These are phyloP conservation scores for Crepidotus variabilis DNA, from an alignment of 768 basidiomycete species.

Conservation along the genomic window DNA sequence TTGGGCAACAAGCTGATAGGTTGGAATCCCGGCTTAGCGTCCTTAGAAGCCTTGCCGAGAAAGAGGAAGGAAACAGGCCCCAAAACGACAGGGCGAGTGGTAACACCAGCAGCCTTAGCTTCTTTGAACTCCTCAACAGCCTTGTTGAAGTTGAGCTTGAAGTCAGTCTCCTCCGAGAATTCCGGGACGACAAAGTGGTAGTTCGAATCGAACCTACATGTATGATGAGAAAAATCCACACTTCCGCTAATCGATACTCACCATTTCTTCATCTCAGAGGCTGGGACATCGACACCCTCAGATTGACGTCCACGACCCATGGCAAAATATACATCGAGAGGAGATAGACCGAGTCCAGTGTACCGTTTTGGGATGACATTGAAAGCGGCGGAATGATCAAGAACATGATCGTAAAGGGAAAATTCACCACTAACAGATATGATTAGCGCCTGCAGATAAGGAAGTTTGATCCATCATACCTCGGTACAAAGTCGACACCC, in stretches of 20 bases:
- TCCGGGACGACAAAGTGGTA: constrained; percentile 99
- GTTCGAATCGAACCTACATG: constrained; percentile 95
- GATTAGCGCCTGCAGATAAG: constrained; percentile 9
- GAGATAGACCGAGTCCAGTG: constrained; percentile 76
- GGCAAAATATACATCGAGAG: constrained; percentile 95
- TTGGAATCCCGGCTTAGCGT: constrained; percentile 78
- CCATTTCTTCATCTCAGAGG: constrained; percentile 99
- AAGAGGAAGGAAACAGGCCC: constrained; percentile 95
- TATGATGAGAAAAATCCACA: constrained; percentile 4
- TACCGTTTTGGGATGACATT: constrained; percentile 97
- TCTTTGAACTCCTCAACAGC: constrained; percentile 91
- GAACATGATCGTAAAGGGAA: constrained; percentile 96
- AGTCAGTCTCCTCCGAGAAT: constrained; percentile 84
- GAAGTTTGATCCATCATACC: constrained; percentile 46
- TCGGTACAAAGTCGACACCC: constrained; percentile 89
- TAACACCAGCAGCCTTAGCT: constrained; percentile 85
- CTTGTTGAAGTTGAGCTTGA: constrained; percentile 97
- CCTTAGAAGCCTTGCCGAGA: constrained; percentile 89
- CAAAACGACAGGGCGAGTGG: constrained; percentile 92
- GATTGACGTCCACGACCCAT: constrained; percentile 99
- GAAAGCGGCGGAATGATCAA: constrained; percentile 95
- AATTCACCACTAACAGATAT: constrained; percentile 80
- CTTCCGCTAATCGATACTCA: constrained; percentile 31
- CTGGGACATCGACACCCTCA: constrained; percentile 92
- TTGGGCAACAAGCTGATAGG: constrained; percentile 88